Conservation (phyloP, 306 rosid species). For the Potentilla sterilis region DNA sequence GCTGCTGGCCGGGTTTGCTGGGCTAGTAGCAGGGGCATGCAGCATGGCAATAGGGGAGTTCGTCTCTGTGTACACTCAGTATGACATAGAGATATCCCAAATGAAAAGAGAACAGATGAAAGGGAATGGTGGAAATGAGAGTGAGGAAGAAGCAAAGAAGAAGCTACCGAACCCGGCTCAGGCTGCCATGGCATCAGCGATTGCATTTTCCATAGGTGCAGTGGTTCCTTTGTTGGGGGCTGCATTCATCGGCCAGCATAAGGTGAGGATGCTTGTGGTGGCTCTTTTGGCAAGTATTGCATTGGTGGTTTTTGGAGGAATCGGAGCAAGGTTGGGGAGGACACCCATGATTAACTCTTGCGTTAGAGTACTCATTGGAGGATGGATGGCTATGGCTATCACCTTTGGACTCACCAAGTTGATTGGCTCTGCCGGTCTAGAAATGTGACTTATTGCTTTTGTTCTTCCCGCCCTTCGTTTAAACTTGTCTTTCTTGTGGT, state of each 20-base stretch:
- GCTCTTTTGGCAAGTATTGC: conserved; percentile 41
- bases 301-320: conserved; percentile 43
- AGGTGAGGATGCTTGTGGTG: conserved; percentile 44
- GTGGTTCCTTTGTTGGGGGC: conserved; percentile 50
- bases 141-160: conserved; percentile 19
- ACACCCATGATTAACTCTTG: conserved; percentile 38
- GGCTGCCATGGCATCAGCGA: conserved; percentile 55
- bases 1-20: conserved; percentile 57
- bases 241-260: conserved; percentile 36
- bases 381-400: conserved; percentile 62
- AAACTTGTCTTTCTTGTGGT: not conserved
- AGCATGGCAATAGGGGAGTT: conserved; percentile 68
- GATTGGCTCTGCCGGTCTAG: conserved; percentile 35
- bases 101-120: conserved; percentile 33
- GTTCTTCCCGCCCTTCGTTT: not conserved
- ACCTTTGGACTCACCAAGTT: conserved; percentile 59
- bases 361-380: conserved; percentile 44
- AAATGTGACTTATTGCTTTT: conserved; percentile 10
- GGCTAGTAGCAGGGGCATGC: conserved; percentile 56
- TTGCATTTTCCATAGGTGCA: conserved; percentile 58
- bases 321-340: conserved; percentile 43
- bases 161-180: conserved; percentile 45
- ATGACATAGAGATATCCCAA: conserved; percentile 48
- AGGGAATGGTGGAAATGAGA: not conserved
- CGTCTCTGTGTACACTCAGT: conserved; percentile 50